phyloP scores from a whole-genome alignment of 768 basidiomycete species.

The Cyclocybe aegerita region DNA sequence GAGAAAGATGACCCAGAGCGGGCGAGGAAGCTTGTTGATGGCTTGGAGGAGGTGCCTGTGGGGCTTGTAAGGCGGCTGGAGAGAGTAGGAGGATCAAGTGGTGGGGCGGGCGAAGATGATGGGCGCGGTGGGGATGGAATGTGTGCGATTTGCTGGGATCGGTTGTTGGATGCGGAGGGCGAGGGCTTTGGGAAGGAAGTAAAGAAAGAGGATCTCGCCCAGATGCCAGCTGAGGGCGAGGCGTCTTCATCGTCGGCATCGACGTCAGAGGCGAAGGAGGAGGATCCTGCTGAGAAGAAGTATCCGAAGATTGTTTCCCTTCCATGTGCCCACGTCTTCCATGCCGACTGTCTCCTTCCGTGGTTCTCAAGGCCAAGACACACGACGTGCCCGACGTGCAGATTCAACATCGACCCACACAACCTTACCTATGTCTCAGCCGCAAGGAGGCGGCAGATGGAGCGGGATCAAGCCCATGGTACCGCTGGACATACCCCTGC shows the following conservation, averaged over 20 bases:
- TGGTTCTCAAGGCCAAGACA: conserved; percentile 81
- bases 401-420: conserved; percentile 82
- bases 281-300: conserved; percentile 1
- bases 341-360: conserved; percentile 72
- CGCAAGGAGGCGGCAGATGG: conserved; percentile 17
- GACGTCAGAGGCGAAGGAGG: conserved; percentile 7
- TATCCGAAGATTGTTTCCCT: conserved; percentile 59
- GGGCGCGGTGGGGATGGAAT: conserved; percentile 37
- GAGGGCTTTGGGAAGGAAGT: conserved; percentile 19
- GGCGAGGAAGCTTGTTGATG: conserved; percentile 61
- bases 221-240: conserved; percentile 7
- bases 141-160: conserved; percentile 81
- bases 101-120: conserved; percentile 26
- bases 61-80: conserved; percentile 69
- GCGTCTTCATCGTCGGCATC: not conserved
- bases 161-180: conserved; percentile 50
- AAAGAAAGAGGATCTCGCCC: conserved; percentile 2
- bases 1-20: conserved; percentile 64
- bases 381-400: conserved; percentile 82
- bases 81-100: conserved; percentile 40
- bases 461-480: conserved; percentile 11
- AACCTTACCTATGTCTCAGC: conserved; percentile 54
- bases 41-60: conserved; percentile 62
- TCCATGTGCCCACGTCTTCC: conserved; percentile 83
- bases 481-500: not conserved